These are phyloP conservation scores for Saccharum hybrid DNA, from an alignment of 202 grass and related monocot genomes.

Conservation along the genomic window DNA sequence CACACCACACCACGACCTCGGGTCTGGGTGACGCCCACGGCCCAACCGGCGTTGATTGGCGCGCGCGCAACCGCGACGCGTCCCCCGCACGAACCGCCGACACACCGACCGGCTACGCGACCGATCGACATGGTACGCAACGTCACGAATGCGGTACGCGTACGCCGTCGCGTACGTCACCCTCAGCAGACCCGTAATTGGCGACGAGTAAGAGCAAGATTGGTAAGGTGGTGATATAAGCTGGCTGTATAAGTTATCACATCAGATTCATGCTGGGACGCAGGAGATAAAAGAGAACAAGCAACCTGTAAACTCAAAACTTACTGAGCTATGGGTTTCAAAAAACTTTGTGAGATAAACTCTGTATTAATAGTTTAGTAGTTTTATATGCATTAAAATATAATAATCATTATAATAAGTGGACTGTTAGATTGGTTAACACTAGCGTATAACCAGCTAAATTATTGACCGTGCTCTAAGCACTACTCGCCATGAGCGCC, in stretches of 20 bases:
- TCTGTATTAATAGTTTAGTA: too few relatives aligned
- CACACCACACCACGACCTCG: neutral
- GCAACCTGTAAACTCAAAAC: too few relatives aligned
- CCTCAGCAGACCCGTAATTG: neutral
- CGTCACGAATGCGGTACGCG: neutral
- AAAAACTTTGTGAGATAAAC: too few relatives aligned
- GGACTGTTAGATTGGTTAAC: too few relatives aligned
- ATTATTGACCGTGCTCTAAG: too few relatives aligned
- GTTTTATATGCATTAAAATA: too few relatives aligned
- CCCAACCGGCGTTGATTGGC: slow-evolving; percentile 44
- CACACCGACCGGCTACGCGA: neutral
- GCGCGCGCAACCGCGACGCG: slow-evolving; percentile 43
- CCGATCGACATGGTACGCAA: neutral
- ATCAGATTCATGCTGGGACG: neutral
- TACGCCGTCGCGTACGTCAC: neutral
- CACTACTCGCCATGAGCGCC: neutral
- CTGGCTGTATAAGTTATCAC: neutral
- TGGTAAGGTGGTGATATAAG: neutral
- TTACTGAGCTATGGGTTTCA: too few relatives aligned
- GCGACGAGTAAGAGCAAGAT: neutral
- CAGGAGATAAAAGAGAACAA: neutral
- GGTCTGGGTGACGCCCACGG: slow-evolving; percentile 37
- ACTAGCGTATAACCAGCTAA: too few relatives aligned
- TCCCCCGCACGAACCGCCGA: slow-evolving; percentile 30
- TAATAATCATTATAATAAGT: too few relatives aligned